Evolutionary conservation across 306 rosid species (phyloP).

Genomic region (Fragaria ananassa): DNA sequence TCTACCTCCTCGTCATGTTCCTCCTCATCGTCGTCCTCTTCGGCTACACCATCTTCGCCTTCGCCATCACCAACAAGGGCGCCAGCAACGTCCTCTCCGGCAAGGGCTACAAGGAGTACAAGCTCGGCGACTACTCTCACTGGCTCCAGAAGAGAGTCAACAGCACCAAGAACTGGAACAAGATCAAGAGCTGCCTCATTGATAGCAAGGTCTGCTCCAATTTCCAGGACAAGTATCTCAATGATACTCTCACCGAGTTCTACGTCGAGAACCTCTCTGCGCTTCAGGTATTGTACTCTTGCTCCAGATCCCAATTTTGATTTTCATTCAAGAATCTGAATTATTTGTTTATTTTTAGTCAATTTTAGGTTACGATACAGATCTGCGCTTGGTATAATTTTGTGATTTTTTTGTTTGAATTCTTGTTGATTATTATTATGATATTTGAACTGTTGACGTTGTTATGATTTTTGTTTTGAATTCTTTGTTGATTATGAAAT

Average conservation of each 20-base stretch:
- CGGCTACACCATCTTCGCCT: conserved; percentile 61
- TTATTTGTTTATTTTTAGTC: background rate
- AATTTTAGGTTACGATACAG: background rate
- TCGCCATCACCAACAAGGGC: conserved; percentile 63
- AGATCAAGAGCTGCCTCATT: conserved; percentile 57
- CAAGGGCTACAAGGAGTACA: conserved; percentile 64
- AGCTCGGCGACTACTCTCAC: conserved; percentile 75
- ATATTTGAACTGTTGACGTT: background rate
- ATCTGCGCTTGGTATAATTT: background rate
- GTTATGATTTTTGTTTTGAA: background rate
- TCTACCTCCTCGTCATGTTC: conserved; percentile 76
- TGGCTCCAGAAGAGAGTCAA: conserved; percentile 78
- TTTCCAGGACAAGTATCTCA: conserved; percentile 1
- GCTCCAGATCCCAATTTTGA: background rate
- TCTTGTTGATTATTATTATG: background rate
- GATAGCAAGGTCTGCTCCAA: conserved; percentile 49
- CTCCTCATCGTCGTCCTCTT: conserved; percentile 61
- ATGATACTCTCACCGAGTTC: conserved; percentile 25
- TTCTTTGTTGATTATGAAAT: background rate
- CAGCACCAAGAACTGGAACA: conserved; percentile 47
- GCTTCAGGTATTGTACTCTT: conserved; percentile 54
- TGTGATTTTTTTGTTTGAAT: background rate
- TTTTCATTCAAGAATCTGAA: background rate
- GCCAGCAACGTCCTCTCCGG: conserved; percentile 46
- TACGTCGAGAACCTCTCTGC: conserved; percentile 39